Base-by-base conservation (phyloP, 208 protist genomes). In the Balamuthia mandrillaris region DNA sequence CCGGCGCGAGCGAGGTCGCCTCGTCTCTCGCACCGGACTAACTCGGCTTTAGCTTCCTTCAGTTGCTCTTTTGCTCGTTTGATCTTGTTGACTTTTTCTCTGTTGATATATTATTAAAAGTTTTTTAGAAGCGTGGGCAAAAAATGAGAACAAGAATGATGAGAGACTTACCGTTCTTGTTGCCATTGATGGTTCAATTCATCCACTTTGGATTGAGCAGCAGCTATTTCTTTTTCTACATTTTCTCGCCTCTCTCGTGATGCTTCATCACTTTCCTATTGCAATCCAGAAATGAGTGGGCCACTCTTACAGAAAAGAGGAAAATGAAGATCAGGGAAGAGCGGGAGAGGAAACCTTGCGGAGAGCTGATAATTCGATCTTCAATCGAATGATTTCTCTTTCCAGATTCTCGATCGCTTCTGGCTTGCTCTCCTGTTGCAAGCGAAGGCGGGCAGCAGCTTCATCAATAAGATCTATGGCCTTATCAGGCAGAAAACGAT, bases 391-490 rank as follows among this genome's bases (percentile, higher is more conserved):
- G 47, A 96, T 92, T 86, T 95, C n/a, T n/a, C 3, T 41, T 7
- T 3, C 96, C 7, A 98, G 88, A n/a, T 88, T 84, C 84, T 99
- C 98, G 7, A 99, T 92, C 21, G 86, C 87, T 88, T 98, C 96
- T 0, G 97, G 97, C 88, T 98, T 97, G 2, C 94, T 97, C 86
- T 98, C 96, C 83, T 98, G 93, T 91, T 97, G 93, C 52, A 99
- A 90, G 39, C 95, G 90, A 84, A 97, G 87, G 14, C 93, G 94
- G 61, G 96, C 96, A 77, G 94, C 91, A 1, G 98, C 97, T 90
- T 99, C 98, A 86, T 99, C 98, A 35, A 99, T 91, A 12, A 99
- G 91, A 91, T 99, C 98, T 70, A 99, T 99, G 1, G 98, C 97
- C 90, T 68, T 99, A 90, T 99, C 98, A 10, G 98, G 98, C 37